These are phyloP conservation scores for Neofusicoccum laricinum DNA, from an alignment of 2,329 filamentous ascomycete species.

Conservation along the genomic window DNA sequence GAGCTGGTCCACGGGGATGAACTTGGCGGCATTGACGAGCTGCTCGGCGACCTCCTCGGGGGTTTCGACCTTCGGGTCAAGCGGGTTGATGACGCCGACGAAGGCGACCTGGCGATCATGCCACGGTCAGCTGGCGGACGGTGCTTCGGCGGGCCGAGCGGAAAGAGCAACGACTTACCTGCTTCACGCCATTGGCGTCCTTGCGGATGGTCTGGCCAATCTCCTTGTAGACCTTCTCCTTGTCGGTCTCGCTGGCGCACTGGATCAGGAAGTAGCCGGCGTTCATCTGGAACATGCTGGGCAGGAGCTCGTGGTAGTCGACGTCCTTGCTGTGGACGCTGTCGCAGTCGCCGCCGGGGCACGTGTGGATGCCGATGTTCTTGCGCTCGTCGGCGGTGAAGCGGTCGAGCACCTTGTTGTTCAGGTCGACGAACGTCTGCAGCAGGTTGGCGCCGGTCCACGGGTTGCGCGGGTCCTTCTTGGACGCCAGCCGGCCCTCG, in stretches of 20 bases:
- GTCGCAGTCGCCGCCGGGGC: constrained; percentile 35
- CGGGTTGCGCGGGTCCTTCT: constrained; percentile 31
- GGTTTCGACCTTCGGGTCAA: constrained; percentile 29
- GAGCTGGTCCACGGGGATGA: constrained; percentile 28
- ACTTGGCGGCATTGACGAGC: constrained; percentile 27
- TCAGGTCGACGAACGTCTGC: constrained; percentile 31
- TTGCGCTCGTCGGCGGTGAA: constrained; percentile 28
- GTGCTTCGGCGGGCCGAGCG: background rate
- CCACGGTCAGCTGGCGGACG: background rate
- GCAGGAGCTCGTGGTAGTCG: constrained; percentile 29
- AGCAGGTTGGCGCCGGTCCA: constrained; percentile 31
- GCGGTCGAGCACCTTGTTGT: constrained; percentile 25
- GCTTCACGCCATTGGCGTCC: constrained; percentile 30
- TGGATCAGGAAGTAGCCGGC: constrained; percentile 36
- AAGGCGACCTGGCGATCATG: constrained; percentile 23
- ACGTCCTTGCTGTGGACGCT: constrained; percentile 32
- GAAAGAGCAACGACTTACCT: constrained; percentile 13
- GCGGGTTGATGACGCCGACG: constrained; percentile 30
- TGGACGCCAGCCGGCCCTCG: constrained; percentile 29
- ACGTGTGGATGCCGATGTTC: constrained; percentile 35
- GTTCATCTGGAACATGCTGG: constrained; percentile 33
- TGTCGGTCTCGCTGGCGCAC: constrained; percentile 28
- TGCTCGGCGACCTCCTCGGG: constrained; percentile 29
- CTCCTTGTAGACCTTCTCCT: constrained; percentile 28
- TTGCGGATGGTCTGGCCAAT: constrained; percentile 27